These are phyloP conservation scores for Solanum piurae DNA, from an alignment of 257 asterid species.

Conservation along the genomic window DNA sequence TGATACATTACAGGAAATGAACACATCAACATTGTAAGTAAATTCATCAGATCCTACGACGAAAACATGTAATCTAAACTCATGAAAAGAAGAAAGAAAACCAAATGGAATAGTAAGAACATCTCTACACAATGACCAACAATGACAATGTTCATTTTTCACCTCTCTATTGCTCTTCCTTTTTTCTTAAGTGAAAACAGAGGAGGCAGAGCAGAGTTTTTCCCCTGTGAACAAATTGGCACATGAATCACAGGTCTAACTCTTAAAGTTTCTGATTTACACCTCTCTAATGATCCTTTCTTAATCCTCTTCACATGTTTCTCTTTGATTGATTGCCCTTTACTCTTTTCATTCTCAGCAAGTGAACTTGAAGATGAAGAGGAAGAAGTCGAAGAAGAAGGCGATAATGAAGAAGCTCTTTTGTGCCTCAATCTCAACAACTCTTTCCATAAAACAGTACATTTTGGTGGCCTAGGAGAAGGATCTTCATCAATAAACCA, in stretches of 20 bases:
- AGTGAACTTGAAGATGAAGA: slow-evolving; percentile 25
- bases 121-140: slow-evolving; percentile 13
- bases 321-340: slow-evolving; percentile 17
- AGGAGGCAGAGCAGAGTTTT: slow-evolving; percentile 45
- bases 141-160: background rate
- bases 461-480: slow-evolving; percentile 86
- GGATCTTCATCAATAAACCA: slow-evolving; percentile 92
- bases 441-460: slow-evolving; percentile 88
- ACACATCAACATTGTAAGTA: background rate
- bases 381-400: slow-evolving; percentile 37
- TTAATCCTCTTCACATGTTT: slow-evolving; percentile 38
- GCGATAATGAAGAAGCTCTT: slow-evolving; percentile 31
- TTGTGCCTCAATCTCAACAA: slow-evolving; percentile 54
- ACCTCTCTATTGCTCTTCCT: slow-evolving; percentile 29
- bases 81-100: background rate
- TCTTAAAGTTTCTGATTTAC: slow-evolving; percentile 40
- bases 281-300: slow-evolving; percentile 54
- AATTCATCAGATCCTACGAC: background rate
- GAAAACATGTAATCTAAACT: slow-evolving; percentile 1
- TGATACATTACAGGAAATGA: background rate
- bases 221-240: slow-evolving; percentile 56
- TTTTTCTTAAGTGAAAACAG: slow-evolving; percentile 51
- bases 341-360: slow-evolving; percentile 22
- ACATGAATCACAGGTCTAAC: slow-evolving; percentile 67
- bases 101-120: background rate